Evolutionary conservation across 129 eudicot species (phyloP).

Genomic region (Tagetes patula): DNA sequence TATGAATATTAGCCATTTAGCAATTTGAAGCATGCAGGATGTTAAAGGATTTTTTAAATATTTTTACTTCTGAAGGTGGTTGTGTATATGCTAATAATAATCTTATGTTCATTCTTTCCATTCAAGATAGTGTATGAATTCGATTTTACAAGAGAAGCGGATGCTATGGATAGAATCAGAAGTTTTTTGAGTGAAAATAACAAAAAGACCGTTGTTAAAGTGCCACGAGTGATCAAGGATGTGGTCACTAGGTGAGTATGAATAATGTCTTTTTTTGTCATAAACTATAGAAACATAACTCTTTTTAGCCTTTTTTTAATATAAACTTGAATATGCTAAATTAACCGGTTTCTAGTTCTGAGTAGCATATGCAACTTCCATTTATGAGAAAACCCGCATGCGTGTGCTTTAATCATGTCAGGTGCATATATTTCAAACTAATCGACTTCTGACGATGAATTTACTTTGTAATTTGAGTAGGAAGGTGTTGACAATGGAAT

Average conservation of each 20-base stretch:
- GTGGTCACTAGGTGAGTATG: conserved; percentile 70
- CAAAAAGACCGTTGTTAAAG: conserved; percentile 67
- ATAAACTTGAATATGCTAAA: background rate
- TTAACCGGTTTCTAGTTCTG: background rate
- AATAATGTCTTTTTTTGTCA: conserved; percentile 1
- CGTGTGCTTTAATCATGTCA: background rate
- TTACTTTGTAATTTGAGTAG: conserved; percentile 31
- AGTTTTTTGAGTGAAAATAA: conserved; percentile 57
- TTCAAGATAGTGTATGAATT: conserved; percentile 92
- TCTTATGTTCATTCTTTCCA: conserved; percentile 29
- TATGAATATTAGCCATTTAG: conserved; percentile 6
- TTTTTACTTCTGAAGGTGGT: background rate
- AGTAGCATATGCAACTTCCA: background rate
- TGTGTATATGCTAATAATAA: conserved; percentile 30
- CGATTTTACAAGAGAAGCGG: conserved; percentile 91
- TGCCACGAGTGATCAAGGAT: conserved; percentile 63
- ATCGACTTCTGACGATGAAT: background rate
- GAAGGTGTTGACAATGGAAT: conserved; percentile 95
- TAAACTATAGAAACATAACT: background rate
- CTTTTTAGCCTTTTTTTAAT: background rate
- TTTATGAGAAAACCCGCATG: background rate
- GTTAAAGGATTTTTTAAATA: background rate
- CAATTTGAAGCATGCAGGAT: conserved; percentile 17
- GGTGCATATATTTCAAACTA: conserved; percentile 4
- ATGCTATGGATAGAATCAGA: conserved; percentile 82